Base-by-base conservation (phyloP, 257 asterid species). In the Oldenlandia corymbosa region DNA sequence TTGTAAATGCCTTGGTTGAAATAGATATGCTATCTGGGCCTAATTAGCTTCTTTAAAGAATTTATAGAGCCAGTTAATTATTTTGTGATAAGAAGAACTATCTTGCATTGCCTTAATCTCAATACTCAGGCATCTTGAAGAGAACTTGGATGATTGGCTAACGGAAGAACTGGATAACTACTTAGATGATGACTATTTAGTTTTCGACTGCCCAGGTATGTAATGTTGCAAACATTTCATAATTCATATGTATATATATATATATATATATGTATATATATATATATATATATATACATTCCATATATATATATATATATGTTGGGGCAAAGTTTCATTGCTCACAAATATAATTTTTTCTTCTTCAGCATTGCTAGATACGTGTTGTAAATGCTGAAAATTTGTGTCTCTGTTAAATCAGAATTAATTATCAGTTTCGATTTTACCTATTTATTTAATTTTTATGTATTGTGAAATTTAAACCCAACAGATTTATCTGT, bases 141-240 rank as follows among this genome's bases (percentile, higher is more conserved):
- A 90, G 49, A 90, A 83, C 83, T 60, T 93, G 86, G 99, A 87
- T 66, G 90, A 77, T 37, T 93, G 99, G 99, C 88, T 93, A 55
- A 73, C 88, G 1, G 97, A 93, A 65, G 99, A 93, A 83, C 75
- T 93, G 76, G 96, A 93, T 43, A 85, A 90, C 73, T 91, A 91
- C 79, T 28, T 84, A 88, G 96, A 87, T 37, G 96, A 93, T 76
- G 97, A 93, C 76, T 90, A 93, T 78, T 70, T 90, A 62, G 90
- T 93, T 62, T 93, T 93, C 70, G 97, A 90, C 79, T 93, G 96
- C 67, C 99, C 99, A 71, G 97, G 99, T 93, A 71, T 57, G n/a
- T 64, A n/a, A 24, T 42, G 34, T 34, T 45, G 57, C 51, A 17
- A 21, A 23, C 27, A 13, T 17, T 16, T 20, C 39, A 12, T 53